A percentile compares a stretch with the other conserved stretches of the same genome.
Conservation (phyloP, 345 rosid species). For the Garcia nutans region DNA sequence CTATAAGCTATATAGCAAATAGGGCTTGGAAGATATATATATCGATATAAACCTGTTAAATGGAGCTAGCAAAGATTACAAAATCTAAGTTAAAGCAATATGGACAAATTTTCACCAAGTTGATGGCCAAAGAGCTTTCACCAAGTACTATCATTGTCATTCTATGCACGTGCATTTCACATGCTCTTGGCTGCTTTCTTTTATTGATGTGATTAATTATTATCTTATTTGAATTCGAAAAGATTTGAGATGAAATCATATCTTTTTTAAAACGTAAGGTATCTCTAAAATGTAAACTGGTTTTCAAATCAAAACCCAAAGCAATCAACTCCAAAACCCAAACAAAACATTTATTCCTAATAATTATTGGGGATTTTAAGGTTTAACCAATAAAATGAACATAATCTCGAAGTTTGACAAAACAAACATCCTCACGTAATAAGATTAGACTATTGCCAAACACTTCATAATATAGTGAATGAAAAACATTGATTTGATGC, state of each 20-base stretch:
- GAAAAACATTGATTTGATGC: no score
- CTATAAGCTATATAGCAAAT: background rate
- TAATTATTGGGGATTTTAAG: no score
- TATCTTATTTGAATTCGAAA: background rate
- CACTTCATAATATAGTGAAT: no score
- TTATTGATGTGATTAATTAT: conserved; percentile 9
- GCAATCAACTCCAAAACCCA: background rate
- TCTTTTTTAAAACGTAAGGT: background rate
- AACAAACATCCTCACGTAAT: background rate
- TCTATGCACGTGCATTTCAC: conserved; percentile 27
- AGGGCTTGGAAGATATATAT: background rate
- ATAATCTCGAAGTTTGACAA: background rate
- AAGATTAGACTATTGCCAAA: background rate
- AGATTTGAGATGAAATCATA: background rate
- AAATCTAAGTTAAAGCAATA: background rate
- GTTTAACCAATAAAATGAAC: background rate
- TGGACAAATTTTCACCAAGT: conserved; percentile 12
- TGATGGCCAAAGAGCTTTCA: conserved; percentile 20
- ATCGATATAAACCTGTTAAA: background rate
- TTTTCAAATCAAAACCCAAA: no score
- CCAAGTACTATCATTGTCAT: conserved; percentile 12
- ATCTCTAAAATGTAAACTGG: no score
- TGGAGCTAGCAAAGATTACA: conserved; percentile 13
- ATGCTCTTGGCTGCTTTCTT: conserved; percentile 20
- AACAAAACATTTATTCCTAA: no score